Conservation (phyloP, 129 eudicot species). For the Arctium lappa region DNA sequence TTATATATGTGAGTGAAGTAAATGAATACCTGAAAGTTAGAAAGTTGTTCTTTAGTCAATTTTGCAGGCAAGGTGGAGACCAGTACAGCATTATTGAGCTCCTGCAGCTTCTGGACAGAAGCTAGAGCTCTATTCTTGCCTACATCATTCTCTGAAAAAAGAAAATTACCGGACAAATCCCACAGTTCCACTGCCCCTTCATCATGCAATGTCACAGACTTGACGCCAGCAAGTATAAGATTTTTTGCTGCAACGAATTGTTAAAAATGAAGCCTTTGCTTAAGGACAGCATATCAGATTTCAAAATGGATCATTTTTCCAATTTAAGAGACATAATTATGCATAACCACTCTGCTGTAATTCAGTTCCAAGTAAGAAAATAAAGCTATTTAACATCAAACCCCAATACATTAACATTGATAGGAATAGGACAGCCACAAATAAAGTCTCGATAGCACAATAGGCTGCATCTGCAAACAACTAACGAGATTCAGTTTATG, state of each 20-base stretch:
- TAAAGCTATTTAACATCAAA: not conserved
- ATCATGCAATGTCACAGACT: conserved; percentile 92
- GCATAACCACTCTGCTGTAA: not conserved
- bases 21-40: conserved; percentile 71
- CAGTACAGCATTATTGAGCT: conserved; percentile 90
- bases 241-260: conserved; percentile 64
- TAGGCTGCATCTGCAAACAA: not conserved
- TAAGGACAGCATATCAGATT: not conserved
- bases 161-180: conserved; percentile 90
- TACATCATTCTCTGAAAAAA: conserved; percentile 74
- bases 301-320: not conserved
- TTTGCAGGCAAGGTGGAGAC: conserved; percentile 67
- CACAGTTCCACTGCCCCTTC: conserved; percentile 87
- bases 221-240: conserved; percentile 89
- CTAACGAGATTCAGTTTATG: not conserved
- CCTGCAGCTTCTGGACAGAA: conserved; percentile 88
- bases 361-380: not conserved
- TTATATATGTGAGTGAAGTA: not conserved
- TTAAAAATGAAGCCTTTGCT: not conserved
- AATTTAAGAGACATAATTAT: not conserved
- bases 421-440: not conserved
- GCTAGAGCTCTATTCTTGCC: conserved; percentile 94
- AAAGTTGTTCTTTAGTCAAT: conserved; percentile 73
- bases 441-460: not conserved
- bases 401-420: not conserved